phyloP scores from a whole-genome alignment of 345 rosid genomes.

The Hibiscus syriacus region DNA sequence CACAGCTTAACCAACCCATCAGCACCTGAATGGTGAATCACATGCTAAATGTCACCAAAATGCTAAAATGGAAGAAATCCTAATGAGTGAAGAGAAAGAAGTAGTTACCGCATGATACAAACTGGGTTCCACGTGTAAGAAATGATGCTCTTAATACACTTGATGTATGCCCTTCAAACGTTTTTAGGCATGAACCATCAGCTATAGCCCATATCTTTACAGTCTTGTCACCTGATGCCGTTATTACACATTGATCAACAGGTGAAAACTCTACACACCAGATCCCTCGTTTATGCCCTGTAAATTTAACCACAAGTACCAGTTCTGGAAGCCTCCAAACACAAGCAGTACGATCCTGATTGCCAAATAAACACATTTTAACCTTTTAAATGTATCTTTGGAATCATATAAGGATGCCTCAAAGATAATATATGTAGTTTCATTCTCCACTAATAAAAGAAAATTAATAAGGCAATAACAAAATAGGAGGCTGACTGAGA shows the following conservation, averaged over 20 bases:
- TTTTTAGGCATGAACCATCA: slow-evolving; percentile 90
- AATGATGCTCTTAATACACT: slow-evolving; percentile 85
- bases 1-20: slow-evolving; percentile 95
- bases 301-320: slow-evolving; percentile 66
- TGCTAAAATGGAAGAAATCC: background rate
- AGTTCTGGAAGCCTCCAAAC: slow-evolving; percentile 90
- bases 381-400: background rate
- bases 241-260: slow-evolving; percentile 89
- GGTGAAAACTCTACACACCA: slow-evolving; percentile 98
- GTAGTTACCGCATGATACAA: slow-evolving; percentile 83
- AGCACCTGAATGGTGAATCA: slow-evolving; percentile 44
- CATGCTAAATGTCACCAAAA: background rate
- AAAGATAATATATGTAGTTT: background rate
- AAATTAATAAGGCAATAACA: background rate
- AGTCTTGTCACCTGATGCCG: slow-evolving; percentile 91
- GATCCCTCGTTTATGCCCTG: slow-evolving; percentile 89
- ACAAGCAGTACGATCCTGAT: slow-evolving; percentile 92
- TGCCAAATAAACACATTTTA: background rate
- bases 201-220: slow-evolving; percentile 87
- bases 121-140: slow-evolving; percentile 79
- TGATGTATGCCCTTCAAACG: slow-evolving; percentile 93
- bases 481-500: background rate
- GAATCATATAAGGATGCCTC: background rate
- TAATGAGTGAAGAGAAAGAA: slow-evolving; percentile 6
- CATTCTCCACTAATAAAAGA: background rate